Percentiles rank a stretch among this genome's conserved stretches.
These are phyloP conservation scores for Mycena chlorophos DNA, from an alignment of 768 basidiomycete genomes.

Conservation along the genomic window DNA sequence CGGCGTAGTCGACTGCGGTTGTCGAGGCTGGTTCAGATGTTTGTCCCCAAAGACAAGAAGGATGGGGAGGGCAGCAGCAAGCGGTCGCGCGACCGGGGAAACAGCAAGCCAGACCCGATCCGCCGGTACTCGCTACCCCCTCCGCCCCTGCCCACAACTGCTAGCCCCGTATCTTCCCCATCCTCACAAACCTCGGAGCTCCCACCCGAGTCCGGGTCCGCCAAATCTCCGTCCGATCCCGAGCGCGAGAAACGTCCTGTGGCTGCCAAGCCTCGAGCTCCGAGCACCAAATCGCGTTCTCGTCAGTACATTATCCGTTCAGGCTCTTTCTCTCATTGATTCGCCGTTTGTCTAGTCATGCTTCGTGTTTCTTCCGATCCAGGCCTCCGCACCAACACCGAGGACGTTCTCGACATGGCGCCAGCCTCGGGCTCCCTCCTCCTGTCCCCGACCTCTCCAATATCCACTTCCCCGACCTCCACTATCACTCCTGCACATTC, in stretches of 20 bases:
- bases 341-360: slow-evolving; percentile 8
- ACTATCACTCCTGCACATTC: background rate
- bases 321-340: background rate
- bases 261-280: no score
- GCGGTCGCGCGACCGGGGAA: background rate
- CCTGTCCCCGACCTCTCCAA: background rate
- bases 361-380: slow-evolving; percentile 15
- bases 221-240: background rate
- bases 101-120: background rate
- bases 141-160: background rate
- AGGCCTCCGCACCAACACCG: slow-evolving; percentile 8
- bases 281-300: slow-evolving; percentile 6
- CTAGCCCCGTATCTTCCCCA: background rate
- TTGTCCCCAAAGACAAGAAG: slow-evolving; percentile 1
- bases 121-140: background rate
- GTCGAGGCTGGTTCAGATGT: slow-evolving; percentile 13
- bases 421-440: no score
- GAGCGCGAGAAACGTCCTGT: no score
- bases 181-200: background rate
- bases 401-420: no score
- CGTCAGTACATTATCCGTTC: background rate
- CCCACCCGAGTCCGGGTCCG: slow-evolving; percentile 1
- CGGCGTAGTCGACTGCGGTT: slow-evolving; percentile 8
- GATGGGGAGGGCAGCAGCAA: background rate
- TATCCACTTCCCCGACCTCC: background rate